Evolutionary conservation across 768 basidiomycete genomes (phyloP), one percentile per base, ranked within the genome.

Genomic region (Tephrocybe sp.): DNA sequence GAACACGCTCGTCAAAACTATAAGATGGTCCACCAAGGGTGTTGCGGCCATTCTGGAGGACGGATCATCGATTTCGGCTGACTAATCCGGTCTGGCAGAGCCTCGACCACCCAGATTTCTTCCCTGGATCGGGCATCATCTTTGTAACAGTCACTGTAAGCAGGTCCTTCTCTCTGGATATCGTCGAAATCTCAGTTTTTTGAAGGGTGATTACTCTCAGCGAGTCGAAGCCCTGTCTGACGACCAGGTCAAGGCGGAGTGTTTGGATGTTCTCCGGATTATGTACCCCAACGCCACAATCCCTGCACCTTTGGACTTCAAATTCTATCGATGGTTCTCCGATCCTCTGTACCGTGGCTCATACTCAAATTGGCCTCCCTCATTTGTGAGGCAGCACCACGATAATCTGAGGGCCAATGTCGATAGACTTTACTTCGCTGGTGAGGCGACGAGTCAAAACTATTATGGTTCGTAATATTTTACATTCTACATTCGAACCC

Each of bases 31-130:
- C 4, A 54, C 58, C n/a, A 51, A 68, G n/a, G 69, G 76, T 2
- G 83, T 83, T 12, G 66, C 62, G 0, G 76, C 88, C 26, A 69
- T 70, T 14, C 68, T 84, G 23, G 55, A 65, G 1, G 66, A 74
- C 49, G 82, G 80, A 1, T 53, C 65, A 24, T 66, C 37, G 1
- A 58, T 86, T 20, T 68, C 64, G 11, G 83, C 76, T 14, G 78
- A 85, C 45, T 81, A 84, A 85, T 64, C 81, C 83, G 0, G 76
- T 86, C 4, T 86, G 85, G 85, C 85, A 86, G 58, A 80, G 74
- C 58, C 62, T 86, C 37, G 85, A 87, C 60, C 73, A 81, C 50
- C 54, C 66, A 1, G 70, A 73, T 40, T 87, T 85, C 62, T 72
- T 85, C 48, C 82, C 81, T 14, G 83, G 79, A 4, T 85, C 81